phyloP scores from a whole-genome alignment of 2,329 filamentous ascomycete species.

The Pseudogymnoascus sp. region DNA sequence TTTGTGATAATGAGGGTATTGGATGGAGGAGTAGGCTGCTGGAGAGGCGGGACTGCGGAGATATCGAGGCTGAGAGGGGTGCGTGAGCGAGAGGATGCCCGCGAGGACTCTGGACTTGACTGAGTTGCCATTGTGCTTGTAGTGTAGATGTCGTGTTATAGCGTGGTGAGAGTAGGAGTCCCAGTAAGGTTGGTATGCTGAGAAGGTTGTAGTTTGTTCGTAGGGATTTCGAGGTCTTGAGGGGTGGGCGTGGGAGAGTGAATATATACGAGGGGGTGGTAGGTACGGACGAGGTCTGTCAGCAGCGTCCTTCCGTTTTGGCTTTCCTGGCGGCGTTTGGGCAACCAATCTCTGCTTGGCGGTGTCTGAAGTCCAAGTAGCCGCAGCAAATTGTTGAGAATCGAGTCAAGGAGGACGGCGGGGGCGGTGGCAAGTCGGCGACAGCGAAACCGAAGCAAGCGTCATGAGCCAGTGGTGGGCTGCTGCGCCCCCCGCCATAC shows the following conservation, averaged over 20 bases:
- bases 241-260: not conserved
- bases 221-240: not conserved
- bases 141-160: not conserved
- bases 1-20: constrained; percentile 84
- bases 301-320: not conserved
- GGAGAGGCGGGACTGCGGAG: constrained; percentile 60
- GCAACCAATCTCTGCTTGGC: constrained; percentile 2
- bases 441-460: constrained; percentile 6
- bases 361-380: not conserved
- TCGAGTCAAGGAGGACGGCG: constrained; percentile 22
- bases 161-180: not conserved
- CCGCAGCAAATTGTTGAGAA: constrained; percentile 9
- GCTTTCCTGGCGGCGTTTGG: not conserved
- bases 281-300: not conserved
- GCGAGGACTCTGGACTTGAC: constrained; percentile 8
- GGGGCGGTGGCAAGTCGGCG: constrained; percentile 16
- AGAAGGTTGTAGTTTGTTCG: not conserved
- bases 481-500: constrained; percentile 7
- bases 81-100: constrained; percentile 12
- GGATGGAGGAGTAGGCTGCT: constrained; percentile 64
- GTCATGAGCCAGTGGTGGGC: not conserved
- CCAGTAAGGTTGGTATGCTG: not conserved
- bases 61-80: constrained; percentile 63
- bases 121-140: constrained; percentile 4
- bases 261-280: constrained; percentile 4